Evolutionary conservation across 139 green algal genomes (phyloP), one percentile per base, ranked within the genome.

Genomic region (Microglena sp.): DNA sequence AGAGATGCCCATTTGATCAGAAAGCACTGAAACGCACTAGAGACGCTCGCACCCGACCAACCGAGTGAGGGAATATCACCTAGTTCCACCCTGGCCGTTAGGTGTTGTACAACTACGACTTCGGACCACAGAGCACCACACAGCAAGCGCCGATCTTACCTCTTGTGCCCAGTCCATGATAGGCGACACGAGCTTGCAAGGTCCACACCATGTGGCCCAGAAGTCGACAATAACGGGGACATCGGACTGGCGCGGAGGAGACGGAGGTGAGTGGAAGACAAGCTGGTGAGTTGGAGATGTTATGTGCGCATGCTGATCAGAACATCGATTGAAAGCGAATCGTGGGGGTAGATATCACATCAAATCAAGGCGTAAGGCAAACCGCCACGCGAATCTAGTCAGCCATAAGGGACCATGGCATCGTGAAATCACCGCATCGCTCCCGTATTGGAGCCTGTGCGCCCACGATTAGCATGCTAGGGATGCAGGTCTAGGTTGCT

Each of bases 211-310:
- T 1, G 29, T 31, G 74, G 58, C 92, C 90, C 90, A 96, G 73
- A 97, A 95, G 64, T 98, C 90, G 1, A 97, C 86, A 11, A 98
- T 70, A 4, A 97, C 91, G 1, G 91, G 87, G 1, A 71, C 62
- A 2, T 87, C 69, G 2, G 77, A 60, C 82, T 95, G n/a, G n/a
- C n/a, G 79, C 43, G 33, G 2, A n/a, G 36, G 54, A 34, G 33
- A 58, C 0, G 24, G n/a, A 70, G 28, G 4, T 34, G 0, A 56
- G 36, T 31, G 22, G 22, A 22, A 32, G 29, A 55, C 40, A 30
- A 30, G 45, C 24, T n/a, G n/a, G n/a, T 7, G 27, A 67, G 33
- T 67, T 2, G 26, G n/a, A 5, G 33, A 55, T 63, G 27, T 32
- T 34, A n/a, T n/a, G n/a, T n/a, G n/a, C n/a, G n/a, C n/a, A n/a